Percentiles rank a stretch among this genome's conserved stretches.
phyloP scores from a whole-genome alignment of 305 asterid species.

The Fraxinus sp. region DNA sequence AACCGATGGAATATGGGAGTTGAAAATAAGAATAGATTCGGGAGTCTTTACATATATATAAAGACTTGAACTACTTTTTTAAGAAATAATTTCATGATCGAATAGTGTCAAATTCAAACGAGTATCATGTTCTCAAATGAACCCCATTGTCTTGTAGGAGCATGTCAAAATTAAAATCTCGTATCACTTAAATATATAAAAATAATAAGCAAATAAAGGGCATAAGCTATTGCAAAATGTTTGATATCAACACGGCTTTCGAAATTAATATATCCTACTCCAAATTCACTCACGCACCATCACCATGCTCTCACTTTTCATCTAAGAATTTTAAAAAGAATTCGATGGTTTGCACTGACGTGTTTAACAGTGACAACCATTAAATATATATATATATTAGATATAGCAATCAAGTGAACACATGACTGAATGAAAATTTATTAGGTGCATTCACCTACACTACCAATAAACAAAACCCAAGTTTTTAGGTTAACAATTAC shows the following conservation, averaged over 20 bases:
- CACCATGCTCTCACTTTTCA: background rate
- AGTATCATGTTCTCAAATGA: background rate
- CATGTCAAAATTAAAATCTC: background rate
- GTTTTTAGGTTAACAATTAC: conserved; percentile 1
- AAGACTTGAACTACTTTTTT: background rate
- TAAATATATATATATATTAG: background rate
- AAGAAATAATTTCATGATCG: background rate
- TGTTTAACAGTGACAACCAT: background rate
- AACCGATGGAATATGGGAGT: background rate
- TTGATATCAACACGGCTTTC: background rate
- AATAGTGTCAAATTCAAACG: background rate
- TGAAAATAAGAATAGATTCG: background rate
- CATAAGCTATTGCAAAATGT: background rate
- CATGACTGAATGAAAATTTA: background rate
- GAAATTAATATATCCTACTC: background rate
- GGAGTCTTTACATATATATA: background rate
- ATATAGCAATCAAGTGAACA: background rate
- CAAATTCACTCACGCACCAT: background rate
- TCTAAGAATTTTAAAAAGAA: background rate
- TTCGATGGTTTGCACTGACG: background rate
- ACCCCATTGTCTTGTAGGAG: background rate
- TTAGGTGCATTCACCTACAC: background rate
- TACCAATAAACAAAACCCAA: conserved; percentile 26
- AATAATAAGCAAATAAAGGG: background rate
- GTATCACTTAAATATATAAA: background rate